A percentile compares a stretch with the other conserved stretches of the same genome.
Conservation (phyloP, 1,284 basidiomycete species). For the Cryptococcus deneoformans region DNA sequence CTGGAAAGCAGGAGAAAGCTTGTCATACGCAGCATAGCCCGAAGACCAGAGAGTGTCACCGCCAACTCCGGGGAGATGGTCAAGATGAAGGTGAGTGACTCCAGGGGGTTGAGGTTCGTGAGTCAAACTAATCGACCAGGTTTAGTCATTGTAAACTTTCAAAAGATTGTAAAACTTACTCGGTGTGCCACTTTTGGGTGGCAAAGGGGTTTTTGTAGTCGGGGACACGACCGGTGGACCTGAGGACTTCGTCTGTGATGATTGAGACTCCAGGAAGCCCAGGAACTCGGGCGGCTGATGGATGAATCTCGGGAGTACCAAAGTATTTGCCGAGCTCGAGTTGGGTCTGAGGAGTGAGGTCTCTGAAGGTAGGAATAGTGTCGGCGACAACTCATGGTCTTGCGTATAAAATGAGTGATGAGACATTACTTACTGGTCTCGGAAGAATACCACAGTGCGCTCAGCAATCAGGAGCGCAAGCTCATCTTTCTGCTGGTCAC, state of each 20-base stretch:
- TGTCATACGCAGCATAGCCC: slow-evolving; percentile 53
- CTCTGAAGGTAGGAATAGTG: slow-evolving; percentile 5
- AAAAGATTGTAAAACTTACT: slow-evolving; percentile 4
- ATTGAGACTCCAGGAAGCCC: slow-evolving; percentile 7
- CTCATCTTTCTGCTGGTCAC: slow-evolving; percentile 37
- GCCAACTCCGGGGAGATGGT: slow-evolving; percentile 50
- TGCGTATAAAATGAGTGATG: background rate
- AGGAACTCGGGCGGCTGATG: slow-evolving; percentile 55
- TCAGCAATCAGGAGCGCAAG: slow-evolving; percentile 36
- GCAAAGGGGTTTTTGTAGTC: slow-evolving; percentile 15
- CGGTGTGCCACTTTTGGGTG: slow-evolving; percentile 35
- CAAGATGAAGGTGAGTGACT: slow-evolving; percentile 56
- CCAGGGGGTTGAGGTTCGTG: slow-evolving; percentile 54
- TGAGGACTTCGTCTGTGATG: slow-evolving; percentile 17
- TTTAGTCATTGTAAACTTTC: background rate
- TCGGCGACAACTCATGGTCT: background rate
- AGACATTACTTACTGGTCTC: background rate
- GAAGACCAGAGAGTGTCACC: slow-evolving; percentile 41
- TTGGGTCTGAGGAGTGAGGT: slow-evolving; percentile 25
- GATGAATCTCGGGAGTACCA: slow-evolving; percentile 57
- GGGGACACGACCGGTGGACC: slow-evolving; percentile 2
- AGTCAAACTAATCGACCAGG: slow-evolving; percentile 4
- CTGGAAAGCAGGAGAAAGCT: slow-evolving; percentile 33
- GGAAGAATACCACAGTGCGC: slow-evolving; percentile 28
- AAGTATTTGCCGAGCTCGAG: slow-evolving; percentile 28